These are phyloP conservation scores for Russula olivacea DNA, from an alignment of 768 basidiomycete genomes.

Conservation along the genomic window DNA sequence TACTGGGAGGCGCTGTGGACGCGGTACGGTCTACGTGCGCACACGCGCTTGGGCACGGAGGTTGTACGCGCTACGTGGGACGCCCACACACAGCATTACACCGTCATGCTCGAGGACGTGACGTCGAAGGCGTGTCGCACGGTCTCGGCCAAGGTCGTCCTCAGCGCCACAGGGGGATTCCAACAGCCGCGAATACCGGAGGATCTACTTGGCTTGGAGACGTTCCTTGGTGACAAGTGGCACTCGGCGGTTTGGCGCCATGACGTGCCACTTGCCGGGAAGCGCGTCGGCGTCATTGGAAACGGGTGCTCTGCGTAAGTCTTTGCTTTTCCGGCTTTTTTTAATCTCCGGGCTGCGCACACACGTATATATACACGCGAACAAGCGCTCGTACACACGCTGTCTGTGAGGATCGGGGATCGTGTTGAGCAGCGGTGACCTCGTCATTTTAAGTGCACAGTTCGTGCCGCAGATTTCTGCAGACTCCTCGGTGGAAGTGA, in stretches of 20 bases:
- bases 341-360: background rate
- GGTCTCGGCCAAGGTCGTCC: constrained; percentile 28
- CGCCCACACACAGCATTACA: constrained; percentile 26
- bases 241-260: constrained; percentile 55
- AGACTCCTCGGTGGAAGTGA: constrained; percentile 44
- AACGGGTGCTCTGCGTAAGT: constrained; percentile 54
- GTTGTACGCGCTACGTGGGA: constrained; percentile 33
- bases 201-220: constrained; percentile 26
- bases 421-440: background rate
- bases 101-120: constrained; percentile 27
- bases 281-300: constrained; percentile 55
- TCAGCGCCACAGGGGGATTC: constrained; percentile 31
- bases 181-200: constrained; percentile 28
- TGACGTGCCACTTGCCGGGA: constrained; percentile 45
- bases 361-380: background rate
- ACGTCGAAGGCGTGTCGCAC: constrained; percentile 2
- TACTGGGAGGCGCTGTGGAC: constrained; percentile 28
- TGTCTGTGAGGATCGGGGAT: background rate
- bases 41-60: constrained; percentile 28
- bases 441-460: constrained; percentile 43
- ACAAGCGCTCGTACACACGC: background rate
- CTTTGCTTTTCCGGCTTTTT: background rate
- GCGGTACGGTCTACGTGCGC: constrained; percentile 25
- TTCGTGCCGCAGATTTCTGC: constrained; percentile 49
- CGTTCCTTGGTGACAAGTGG: constrained; percentile 46